Base-by-base conservation (phyloP, 768 basidiomycete genomes). In the Clitopilus passeckerianus region DNA sequence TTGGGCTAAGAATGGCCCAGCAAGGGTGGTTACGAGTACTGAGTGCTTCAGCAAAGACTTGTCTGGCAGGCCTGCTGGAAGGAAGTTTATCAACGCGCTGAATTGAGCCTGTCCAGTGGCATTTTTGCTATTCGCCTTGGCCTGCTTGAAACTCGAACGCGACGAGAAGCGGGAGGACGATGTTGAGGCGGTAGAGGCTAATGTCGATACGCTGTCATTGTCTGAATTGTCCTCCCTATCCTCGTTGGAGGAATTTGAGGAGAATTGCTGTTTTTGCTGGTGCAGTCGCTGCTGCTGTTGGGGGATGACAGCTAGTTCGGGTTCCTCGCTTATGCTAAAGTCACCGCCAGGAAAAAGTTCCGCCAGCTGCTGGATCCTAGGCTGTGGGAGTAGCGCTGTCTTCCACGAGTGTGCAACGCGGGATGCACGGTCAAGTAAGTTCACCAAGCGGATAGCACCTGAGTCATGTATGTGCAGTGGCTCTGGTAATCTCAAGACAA, bases 81-180 rank as follows among this genome's bases (percentile, higher is more conserved):
- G 68, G 62, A 79, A 80, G 53, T 77, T 78, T 60, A 82, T 59
- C 15, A 82, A 62, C 8, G 76, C 76, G 58, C 78, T 77, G 59
- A 82, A 80, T 23, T 55, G 54, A 18, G 30, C 33, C 30, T 55
- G 54, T 5, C 54, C n/a, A 54, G 53, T 22, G 50, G 34, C 9
- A 50, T 46, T 46, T 18, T 24, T 22, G 59, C 59, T 37, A 24
- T 27, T 44, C 35, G 35, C 23, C 18, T 50, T 50, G 7, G 46
- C 46, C 46, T 23, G 46, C 20, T 50, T 50, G 20, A 50, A n/a
- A 12, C 46, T 50, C 16, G 33, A 34, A 18, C 54, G 54, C 18
- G 54, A 55, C 27, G 54, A 55, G 22, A 50, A 50, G 1, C 46
- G 16, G 3, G 46, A 50, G 16, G 54, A 55, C 27, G 9, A 2